Conservation (phyloP, 129 eudicot species). For the Pittosporum tobira region DNA sequence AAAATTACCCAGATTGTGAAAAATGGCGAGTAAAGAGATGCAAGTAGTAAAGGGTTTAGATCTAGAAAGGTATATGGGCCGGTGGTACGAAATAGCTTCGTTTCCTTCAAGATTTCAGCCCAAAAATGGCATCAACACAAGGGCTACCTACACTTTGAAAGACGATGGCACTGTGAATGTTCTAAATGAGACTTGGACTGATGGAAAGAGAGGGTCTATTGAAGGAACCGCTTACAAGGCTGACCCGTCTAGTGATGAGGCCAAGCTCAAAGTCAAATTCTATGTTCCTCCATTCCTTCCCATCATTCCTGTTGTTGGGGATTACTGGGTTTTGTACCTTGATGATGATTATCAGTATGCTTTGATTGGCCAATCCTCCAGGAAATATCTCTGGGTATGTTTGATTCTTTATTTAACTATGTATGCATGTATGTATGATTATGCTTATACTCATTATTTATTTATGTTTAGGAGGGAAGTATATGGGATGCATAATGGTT, state of each 20-base stretch:
- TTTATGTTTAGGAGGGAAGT: no score
- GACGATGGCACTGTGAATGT: conserved; percentile 60
- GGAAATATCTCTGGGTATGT: conserved; percentile 59
- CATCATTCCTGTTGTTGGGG: conserved; percentile 65
- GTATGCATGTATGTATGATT: no score
- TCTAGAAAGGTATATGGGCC: conserved; percentile 60
- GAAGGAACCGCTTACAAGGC: conserved; percentile 81
- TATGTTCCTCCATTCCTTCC: conserved; percentile 91
- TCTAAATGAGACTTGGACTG: conserved; percentile 77
- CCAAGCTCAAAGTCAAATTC: conserved; percentile 81
- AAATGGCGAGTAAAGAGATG: conserved; percentile 60
- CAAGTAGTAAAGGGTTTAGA: conserved; percentile 66
- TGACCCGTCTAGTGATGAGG: conserved; percentile 69
- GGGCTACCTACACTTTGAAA: conserved; percentile 69
- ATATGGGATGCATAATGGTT: no score
- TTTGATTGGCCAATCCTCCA: conserved; percentile 65
- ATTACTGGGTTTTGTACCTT: conserved; percentile 74
- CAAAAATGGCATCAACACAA: conserved; percentile 47
- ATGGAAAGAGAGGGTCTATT: conserved; percentile 55
- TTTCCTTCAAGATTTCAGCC: conserved; percentile 73
- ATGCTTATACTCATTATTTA: background rate
- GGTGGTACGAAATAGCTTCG: conserved; percentile 93
- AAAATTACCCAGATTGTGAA: background rate
- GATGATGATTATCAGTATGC: conserved; percentile 69
- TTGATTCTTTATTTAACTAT: background rate